Evolutionary conservation across 768 basidiomycete genomes (phyloP).

Genomic region (Leucocoprinus leucothites): DNA sequence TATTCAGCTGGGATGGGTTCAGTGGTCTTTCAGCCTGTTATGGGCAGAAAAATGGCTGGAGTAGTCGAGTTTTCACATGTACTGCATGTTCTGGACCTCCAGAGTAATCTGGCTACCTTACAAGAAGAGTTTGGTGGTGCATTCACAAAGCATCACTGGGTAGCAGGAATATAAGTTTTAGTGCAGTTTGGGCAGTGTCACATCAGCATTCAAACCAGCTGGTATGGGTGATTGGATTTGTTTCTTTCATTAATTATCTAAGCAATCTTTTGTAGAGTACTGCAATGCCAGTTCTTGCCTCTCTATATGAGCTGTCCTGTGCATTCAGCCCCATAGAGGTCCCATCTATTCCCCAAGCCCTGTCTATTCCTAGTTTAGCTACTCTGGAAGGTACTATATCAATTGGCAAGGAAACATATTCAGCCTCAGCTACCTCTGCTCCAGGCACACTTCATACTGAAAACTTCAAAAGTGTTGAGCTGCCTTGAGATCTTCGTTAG

Average conservation of each 20-base stretch:
- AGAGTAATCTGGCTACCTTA: too few relatives aligned
- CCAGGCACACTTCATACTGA: slow-evolving; percentile 26
- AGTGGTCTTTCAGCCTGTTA: too few relatives aligned
- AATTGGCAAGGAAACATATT: background rate
- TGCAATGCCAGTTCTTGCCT: slow-evolving; percentile 18
- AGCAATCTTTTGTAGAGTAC: slow-evolving; percentile 11
- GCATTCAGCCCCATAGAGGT: slow-evolving; percentile 17
- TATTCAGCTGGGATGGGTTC: too few relatives aligned
- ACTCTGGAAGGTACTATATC: slow-evolving; percentile 29
- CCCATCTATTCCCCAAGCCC: slow-evolving; percentile 25
- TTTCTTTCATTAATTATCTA: background rate
- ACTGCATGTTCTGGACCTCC: too few relatives aligned
- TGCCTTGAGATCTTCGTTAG: slow-evolving; percentile 39
- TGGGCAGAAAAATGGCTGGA: too few relatives aligned
- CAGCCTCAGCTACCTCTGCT: background rate
- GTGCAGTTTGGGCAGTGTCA: too few relatives aligned
- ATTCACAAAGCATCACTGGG: too few relatives aligned
- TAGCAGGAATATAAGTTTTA: too few relatives aligned
- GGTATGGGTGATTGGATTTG: slow-evolving; percentile 29
- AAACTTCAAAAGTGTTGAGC: slow-evolving; percentile 42
- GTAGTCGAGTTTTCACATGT: too few relatives aligned
- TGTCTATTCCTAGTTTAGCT: slow-evolving; percentile 35
- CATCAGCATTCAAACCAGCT: too few relatives aligned
- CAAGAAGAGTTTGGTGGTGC: too few relatives aligned
- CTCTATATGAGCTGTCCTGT: slow-evolving; percentile 9